These are phyloP conservation scores for Paramecium caudatum DNA, from an alignment of 73 alveolate genomes.

Conservation along the genomic window DNA sequence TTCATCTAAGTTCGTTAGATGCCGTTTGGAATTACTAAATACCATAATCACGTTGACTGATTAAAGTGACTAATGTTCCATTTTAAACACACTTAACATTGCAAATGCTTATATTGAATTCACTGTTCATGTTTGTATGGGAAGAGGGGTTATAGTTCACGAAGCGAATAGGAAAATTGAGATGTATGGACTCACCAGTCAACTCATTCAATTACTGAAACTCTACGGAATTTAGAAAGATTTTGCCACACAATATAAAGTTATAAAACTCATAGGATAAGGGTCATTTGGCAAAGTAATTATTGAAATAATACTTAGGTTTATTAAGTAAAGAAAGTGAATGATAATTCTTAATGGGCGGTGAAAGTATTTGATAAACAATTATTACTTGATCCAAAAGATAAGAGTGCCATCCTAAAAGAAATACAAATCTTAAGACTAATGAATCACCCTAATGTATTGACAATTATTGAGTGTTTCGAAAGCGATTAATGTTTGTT, in stretches of 20 bases:
- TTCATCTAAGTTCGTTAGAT: background rate
- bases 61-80: background rate
- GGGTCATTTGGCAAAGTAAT: conserved; percentile 93
- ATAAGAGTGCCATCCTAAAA: background rate
- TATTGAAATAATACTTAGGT: background rate
- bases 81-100: conserved; percentile 4
- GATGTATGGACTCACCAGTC: background rate
- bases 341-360: background rate
- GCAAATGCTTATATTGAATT: conserved; percentile 9
- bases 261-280: conserved; percentile 75
- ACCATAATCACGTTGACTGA: background rate
- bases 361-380: background rate
- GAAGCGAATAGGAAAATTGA: background rate
- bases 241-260: conserved; percentile 8
- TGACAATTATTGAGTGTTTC: conserved; percentile 67
- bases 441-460: background rate
- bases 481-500: conserved; percentile 80
- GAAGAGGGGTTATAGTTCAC: background rate
- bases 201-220: background rate
- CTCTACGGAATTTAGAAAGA: conserved; percentile 16
- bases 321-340: conserved; percentile 87
- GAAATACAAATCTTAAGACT: background rate
- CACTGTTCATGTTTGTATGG: background rate
- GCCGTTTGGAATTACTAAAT: background rate
- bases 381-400: background rate